Conservation (phyloP, 345 rosid species). For the Rhodomyrtus tomentosa region DNA sequence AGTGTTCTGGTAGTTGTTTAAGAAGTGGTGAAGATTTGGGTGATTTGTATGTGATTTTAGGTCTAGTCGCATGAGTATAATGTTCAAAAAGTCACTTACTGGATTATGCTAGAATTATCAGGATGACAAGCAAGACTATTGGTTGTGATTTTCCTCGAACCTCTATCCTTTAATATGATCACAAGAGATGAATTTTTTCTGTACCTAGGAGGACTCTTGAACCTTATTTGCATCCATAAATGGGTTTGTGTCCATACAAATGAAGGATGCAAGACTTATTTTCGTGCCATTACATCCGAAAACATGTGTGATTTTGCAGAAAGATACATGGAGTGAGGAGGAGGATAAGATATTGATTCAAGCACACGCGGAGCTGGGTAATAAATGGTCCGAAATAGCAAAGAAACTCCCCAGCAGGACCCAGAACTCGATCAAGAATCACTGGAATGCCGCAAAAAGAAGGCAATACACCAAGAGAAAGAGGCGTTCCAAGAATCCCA, state of each 20-base stretch:
- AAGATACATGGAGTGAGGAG: slow-evolving; percentile 84
- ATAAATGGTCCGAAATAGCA: slow-evolving; percentile 97
- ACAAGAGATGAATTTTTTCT: neutral
- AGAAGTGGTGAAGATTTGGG: neutral
- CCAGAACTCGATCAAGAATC: slow-evolving; percentile 94
- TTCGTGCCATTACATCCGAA: neutral
- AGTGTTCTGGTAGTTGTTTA: neutral
- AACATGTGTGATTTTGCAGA: slow-evolving; percentile 21
- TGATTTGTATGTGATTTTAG: neutral
- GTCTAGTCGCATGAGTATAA: neutral
- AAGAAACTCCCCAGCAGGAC: slow-evolving; percentile 89
- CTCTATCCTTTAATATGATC: neutral
- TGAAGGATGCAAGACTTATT: neutral
- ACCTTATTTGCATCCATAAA: neutral
- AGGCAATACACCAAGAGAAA: slow-evolving; percentile 77
- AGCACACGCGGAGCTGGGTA: slow-evolving; percentile 71
- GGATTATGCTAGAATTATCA: neutral
- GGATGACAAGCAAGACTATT: neutral
- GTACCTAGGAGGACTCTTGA: neutral
- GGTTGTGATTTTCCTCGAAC: neutral
- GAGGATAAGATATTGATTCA: slow-evolving; percentile 70
- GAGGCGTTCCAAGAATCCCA: slow-evolving; percentile 64
- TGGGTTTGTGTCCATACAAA: neutral
- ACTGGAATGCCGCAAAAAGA: slow-evolving; percentile 96
- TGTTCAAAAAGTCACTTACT: neutral